Evolutionary conservation across 768 basidiomycete species (phyloP).

Genomic region (Kwoniella dejecticola): DNA sequence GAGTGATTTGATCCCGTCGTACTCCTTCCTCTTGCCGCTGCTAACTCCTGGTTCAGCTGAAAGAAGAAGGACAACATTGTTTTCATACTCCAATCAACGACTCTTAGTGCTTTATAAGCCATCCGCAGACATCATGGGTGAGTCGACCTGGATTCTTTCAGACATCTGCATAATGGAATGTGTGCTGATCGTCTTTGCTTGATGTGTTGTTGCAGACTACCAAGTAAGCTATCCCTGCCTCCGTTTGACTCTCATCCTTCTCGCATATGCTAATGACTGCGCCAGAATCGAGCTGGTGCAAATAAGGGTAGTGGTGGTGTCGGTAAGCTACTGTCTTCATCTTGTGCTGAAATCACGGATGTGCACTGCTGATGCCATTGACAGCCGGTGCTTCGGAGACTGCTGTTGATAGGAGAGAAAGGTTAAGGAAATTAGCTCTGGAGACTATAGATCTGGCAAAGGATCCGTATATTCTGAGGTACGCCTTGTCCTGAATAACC

Average conservation of each 20-base stretch:
- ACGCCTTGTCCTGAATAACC: slow-evolving; percentile 1
- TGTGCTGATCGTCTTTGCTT: slow-evolving; percentile 3
- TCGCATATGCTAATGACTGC: neutral
- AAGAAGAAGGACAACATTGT: neutral
- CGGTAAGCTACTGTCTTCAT: slow-evolving; percentile 23
- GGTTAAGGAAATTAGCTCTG: slow-evolving; percentile 88
- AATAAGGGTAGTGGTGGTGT: slow-evolving; percentile 55
- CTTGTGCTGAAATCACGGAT: too few species aligned
- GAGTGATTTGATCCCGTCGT: slow-evolving; percentile 24
- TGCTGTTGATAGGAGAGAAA: slow-evolving; percentile 92
- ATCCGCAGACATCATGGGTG: slow-evolving; percentile 39
- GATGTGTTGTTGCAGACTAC: slow-evolving; percentile 41
- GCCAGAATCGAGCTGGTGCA: slow-evolving; percentile 53
- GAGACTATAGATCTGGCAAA: slow-evolving; percentile 98
- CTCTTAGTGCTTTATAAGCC: too few species aligned
- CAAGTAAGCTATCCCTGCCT: slow-evolving; percentile 30
- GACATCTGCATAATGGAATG: too few species aligned
- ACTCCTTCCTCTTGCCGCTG: neutral
- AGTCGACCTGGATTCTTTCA: neutral
- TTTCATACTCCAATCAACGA: too few species aligned
- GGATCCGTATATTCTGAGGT: slow-evolving; percentile 56
- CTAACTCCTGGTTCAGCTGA: too few species aligned
- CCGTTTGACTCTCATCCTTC: neutral
- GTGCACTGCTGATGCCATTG: neutral
- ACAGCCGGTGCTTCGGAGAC: slow-evolving; percentile 86